Evolutionary conservation across 2,329 filamentous ascomycete genomes (phyloP).

Genomic region (Albophoma yamanashiensis): DNA sequence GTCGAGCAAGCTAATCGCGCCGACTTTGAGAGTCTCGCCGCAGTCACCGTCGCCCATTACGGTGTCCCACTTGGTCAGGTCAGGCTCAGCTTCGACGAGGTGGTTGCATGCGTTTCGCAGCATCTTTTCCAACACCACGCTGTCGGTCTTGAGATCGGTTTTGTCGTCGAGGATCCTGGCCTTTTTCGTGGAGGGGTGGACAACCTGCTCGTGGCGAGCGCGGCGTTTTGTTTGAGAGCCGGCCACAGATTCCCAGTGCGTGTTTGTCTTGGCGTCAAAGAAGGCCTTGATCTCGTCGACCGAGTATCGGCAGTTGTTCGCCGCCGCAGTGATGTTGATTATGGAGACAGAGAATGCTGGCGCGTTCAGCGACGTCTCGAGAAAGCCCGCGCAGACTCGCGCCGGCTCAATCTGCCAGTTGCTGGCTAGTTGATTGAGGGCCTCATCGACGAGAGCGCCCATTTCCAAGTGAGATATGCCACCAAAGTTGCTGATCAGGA

Average conservation of each 20-base stretch:
- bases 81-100: constrained; percentile 47
- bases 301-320: constrained; percentile 32
- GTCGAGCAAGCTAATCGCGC: constrained; percentile 36
- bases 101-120: constrained; percentile 42
- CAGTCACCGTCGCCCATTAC: constrained; percentile 57
- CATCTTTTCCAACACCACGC: constrained; percentile 39
- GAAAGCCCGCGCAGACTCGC: constrained; percentile 49
- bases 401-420: constrained; percentile 39
- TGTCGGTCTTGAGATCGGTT: constrained; percentile 39
- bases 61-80: constrained; percentile 52
- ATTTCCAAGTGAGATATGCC: constrained; percentile 48
- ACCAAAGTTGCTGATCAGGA: constrained; percentile 50
- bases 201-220: constrained; percentile 31
- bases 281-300: constrained; percentile 47
- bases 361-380: constrained; percentile 64
- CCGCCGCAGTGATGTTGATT: constrained; percentile 43
- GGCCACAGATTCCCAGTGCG: constrained; percentile 40
- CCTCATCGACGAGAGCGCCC: constrained; percentile 41
- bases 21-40: constrained; percentile 48
- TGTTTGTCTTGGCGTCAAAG: constrained; percentile 53
- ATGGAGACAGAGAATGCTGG: constrained; percentile 60
- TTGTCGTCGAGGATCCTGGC: constrained; percentile 24
- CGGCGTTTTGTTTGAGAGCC: constrained; percentile 29
- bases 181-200: constrained; percentile 22
- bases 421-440: constrained; percentile 35